phyloP scores from a whole-genome alignment of 2,329 filamentous ascomycete species.

The Hymenoscyphus albidus region DNA sequence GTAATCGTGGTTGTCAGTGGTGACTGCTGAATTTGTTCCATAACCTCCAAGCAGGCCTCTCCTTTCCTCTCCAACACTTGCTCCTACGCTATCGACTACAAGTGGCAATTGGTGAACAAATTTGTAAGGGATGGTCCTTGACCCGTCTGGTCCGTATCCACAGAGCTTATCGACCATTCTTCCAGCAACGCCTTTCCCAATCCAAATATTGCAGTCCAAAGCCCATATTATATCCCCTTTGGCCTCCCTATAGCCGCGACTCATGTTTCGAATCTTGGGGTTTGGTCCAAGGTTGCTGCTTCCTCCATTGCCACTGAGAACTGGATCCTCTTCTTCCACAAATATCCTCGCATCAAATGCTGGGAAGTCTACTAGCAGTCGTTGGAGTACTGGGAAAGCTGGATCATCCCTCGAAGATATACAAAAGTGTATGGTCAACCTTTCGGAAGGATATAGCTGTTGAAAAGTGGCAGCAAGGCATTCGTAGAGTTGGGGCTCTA shows the following conservation, averaged over 20 bases:
- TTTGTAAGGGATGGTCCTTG: conserved; percentile 62
- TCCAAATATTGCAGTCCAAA: conserved; percentile 95
- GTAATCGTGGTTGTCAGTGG: conserved; percentile 32
- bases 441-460: conserved; percentile 74
- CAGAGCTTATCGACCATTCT: conserved; percentile 86
- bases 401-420: conserved; percentile 72
- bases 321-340: conserved; percentile 77
- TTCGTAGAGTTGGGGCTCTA: conserved; percentile 86
- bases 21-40: conserved; percentile 32
- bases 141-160: conserved; percentile 57
- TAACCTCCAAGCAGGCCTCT: conserved; percentile 21
- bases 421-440: conserved; percentile 78
- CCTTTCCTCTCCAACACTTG: conserved; percentile 26
- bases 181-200: conserved; percentile 71
- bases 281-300: conserved; percentile 75
- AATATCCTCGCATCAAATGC: conserved; percentile 67
- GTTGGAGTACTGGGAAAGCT: conserved; percentile 68
- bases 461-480: conserved; percentile 83
- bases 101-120: conserved; percentile 94
- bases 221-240: conserved; percentile 89
- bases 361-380: conserved; percentile 70
- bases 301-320: conserved; percentile 53
- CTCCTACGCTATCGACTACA: conserved; percentile 67
- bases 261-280: conserved; percentile 98
- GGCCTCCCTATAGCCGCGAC: conserved; percentile 84